Evolutionary conservation across 192 early-diverging fungal genomes (phyloP).

Genomic region (Coemansia sp.): DNA sequence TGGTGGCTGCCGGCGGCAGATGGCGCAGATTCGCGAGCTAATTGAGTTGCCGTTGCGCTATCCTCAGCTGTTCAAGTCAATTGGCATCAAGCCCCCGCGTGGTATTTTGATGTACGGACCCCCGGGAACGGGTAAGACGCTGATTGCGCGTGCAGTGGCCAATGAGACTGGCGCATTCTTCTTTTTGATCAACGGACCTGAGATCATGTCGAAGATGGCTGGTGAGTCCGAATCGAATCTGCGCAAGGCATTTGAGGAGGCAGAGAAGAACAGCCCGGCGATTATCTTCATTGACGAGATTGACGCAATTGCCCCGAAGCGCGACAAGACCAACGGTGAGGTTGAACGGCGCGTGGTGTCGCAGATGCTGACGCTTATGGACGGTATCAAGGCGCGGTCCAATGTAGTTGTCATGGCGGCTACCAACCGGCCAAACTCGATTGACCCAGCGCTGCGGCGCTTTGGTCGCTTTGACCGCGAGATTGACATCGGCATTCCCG

Average conservation of each 20-base stretch:
- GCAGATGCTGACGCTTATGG: conserved; percentile 97
- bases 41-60: conserved; percentile 97
- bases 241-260: conserved; percentile 98
- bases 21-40: conserved; percentile 98
- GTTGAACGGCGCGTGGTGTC: conserved; percentile 98
- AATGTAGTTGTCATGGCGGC: conserved; percentile 99
- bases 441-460: conserved; percentile 97
- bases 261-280: conserved; percentile 94
- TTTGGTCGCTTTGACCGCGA: conserved; percentile 99
- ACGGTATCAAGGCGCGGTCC: conserved; percentile 94
- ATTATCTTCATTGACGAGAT: conserved; percentile 99
- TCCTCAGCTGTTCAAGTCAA: conserved; percentile 98
- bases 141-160: conserved; percentile 98
- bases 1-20: conserved; percentile 97
- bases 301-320: conserved; percentile 98
- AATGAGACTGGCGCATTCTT: conserved; percentile 99
- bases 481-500: conserved; percentile 98
- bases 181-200: conserved; percentile 98
- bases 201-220: conserved; percentile 99
- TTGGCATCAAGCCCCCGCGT: conserved; percentile 98
- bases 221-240: conserved; percentile 97
- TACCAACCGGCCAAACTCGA: conserved; percentile 98
- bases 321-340: conserved; percentile 99
- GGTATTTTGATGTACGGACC: conserved; percentile 98
- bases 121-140: conserved; percentile 98